Conservation (phyloP, 495 filamentous ascomycete genomes). For the Tuber calosporum region DNA sequence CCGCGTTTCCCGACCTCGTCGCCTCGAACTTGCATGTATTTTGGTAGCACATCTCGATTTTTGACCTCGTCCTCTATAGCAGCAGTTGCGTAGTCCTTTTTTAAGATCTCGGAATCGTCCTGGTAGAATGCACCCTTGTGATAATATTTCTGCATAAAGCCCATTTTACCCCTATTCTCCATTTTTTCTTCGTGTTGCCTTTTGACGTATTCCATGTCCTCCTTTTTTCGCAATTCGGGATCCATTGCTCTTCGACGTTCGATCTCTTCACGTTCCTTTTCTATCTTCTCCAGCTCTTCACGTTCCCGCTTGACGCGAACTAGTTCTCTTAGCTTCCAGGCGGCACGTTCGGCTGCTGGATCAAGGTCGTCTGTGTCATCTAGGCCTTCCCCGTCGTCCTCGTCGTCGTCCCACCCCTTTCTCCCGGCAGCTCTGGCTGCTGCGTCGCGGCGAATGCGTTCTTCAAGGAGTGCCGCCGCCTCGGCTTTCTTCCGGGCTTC, state of each 20-base stretch:
- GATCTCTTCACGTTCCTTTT: conserved; percentile 81
- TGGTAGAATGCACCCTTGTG: conserved; percentile 96
- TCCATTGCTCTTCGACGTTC: conserved; percentile 82
- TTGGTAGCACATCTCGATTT: conserved; percentile 72
- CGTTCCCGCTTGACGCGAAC: conserved; percentile 78
- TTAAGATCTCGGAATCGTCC: conserved; percentile 65
- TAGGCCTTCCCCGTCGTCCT: conserved; percentile 63
- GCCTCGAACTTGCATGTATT: conserved; percentile 92
- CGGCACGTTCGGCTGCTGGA: conserved; percentile 78
- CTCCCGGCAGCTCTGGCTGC: conserved; percentile 67
- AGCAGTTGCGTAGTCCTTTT: conserved; percentile 63
- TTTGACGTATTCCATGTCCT: conserved; percentile 71
- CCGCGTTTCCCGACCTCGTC: conserved; percentile 90
- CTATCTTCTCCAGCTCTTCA: conserved; percentile 70
- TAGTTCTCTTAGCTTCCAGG: conserved; percentile 90
- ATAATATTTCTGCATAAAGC: conserved; percentile 91
- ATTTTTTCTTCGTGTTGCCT: conserved; percentile 77
- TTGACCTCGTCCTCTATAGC: conserved; percentile 70
- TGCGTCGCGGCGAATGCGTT: conserved; percentile 72
- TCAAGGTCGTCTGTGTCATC: conserved; percentile 83
- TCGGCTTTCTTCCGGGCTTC: conserved; percentile 60
- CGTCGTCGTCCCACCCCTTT: conserved; percentile 81
- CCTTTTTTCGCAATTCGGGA: conserved; percentile 74
- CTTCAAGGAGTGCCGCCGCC: conserved; percentile 72
- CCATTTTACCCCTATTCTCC: conserved; percentile 73